These are phyloP conservation scores for Entoloma clypeatum DNA, from an alignment of 1,284 basidiomycete species.

Conservation along the genomic window DNA sequence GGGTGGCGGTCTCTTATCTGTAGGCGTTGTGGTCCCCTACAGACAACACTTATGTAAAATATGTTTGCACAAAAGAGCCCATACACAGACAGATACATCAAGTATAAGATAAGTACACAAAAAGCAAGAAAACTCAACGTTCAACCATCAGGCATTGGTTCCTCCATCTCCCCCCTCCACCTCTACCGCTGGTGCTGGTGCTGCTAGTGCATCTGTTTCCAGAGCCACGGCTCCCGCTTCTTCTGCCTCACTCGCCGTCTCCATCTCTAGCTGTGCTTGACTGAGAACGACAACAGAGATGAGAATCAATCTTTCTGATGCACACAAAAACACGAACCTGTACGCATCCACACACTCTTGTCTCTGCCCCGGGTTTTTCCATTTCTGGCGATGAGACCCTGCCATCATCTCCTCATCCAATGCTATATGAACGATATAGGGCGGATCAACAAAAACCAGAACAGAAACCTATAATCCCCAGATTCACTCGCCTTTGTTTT, in stretches of 20 bases:
- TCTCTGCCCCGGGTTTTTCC: constrained; percentile 42
- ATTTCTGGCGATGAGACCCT: constrained; percentile 43
- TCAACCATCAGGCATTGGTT: no score
- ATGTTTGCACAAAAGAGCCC: no score
- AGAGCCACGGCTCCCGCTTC: not conserved
- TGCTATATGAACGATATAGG: constrained; percentile 29
- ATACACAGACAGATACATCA: no score
- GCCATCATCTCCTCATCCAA: constrained; percentile 50
- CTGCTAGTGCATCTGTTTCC: no score
- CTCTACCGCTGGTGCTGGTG: no score
- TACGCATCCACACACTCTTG: constrained; percentile 48
- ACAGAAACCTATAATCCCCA: not conserved
- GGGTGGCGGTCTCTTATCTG: no score
- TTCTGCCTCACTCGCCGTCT: constrained; percentile 27
- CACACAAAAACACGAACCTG: constrained; percentile 31
- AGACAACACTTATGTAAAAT: no score
- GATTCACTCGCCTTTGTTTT: constrained; percentile 46
- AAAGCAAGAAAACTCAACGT: no score
- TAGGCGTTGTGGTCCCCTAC: no score
- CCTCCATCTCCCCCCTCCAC: no score
- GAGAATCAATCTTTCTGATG: not conserved
- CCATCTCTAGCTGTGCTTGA: constrained; percentile 48
- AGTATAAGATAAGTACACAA: no score
- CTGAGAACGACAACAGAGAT: constrained; percentile 23
- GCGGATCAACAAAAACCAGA: not conserved